Evolutionary conservation across 2,329 filamentous ascomycete species (phyloP).

Genomic region (Anisogramma anomala): DNA sequence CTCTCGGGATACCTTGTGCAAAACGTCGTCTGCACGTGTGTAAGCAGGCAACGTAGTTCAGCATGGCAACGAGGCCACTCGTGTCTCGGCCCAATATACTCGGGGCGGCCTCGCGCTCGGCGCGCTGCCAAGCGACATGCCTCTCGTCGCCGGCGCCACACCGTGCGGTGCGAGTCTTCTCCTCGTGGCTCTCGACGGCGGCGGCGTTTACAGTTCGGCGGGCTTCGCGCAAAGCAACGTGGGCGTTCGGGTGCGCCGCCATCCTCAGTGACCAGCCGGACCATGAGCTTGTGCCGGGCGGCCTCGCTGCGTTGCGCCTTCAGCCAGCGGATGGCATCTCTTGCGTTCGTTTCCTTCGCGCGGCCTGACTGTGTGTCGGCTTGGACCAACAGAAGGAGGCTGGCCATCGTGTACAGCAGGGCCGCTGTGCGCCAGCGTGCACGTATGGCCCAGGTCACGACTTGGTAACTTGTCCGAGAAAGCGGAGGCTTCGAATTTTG

Average conservation of each 20-base stretch:
- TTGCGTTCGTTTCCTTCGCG: neutral
- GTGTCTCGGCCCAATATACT: no score
- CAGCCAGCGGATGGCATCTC: neutral
- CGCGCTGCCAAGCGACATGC: neutral
- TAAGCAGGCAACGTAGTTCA: neutral
- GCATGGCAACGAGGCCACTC: neutral
- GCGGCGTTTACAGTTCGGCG: no score
- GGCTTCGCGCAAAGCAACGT: no score
- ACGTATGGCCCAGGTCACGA: neutral
- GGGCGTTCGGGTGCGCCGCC: no score
- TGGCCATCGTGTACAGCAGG: neutral
- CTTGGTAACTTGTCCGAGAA: no score
- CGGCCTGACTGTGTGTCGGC: neutral
- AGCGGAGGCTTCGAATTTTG: no score
- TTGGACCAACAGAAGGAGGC: conserved; percentile 6
- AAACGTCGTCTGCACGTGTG: conserved; percentile 14
- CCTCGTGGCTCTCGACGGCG: no score
- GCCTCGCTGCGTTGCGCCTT: neutral
- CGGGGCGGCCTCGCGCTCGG: neutral
- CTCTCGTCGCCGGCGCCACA: no score
- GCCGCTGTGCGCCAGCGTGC: neutral
- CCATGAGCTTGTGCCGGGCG: no score
- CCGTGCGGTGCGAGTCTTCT: no score
- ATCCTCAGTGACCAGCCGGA: neutral
- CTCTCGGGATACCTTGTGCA: conserved; percentile 10